These are phyloP conservation scores for Triticum turgidum DNA, from an alignment of 176 grass and related monocot genomes.

Conservation along the genomic window DNA sequence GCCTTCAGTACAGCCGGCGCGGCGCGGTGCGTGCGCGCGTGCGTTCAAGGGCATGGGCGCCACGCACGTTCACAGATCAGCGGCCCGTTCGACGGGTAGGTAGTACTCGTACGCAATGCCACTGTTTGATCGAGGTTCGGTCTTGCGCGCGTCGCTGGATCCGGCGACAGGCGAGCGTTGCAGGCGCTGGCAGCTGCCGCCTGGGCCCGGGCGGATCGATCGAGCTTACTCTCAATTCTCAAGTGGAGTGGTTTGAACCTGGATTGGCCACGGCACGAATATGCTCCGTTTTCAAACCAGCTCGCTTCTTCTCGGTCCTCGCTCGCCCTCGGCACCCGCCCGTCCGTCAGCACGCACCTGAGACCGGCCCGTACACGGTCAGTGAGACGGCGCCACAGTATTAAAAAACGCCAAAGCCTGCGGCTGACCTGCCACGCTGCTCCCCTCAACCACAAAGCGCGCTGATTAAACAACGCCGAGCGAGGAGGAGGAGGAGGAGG, in stretches of 20 bases:
- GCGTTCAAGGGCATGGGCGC: slow-evolving; percentile 16
- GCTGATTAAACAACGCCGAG: neutral
- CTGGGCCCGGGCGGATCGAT: neutral
- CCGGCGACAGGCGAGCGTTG: neutral
- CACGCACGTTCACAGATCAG: slow-evolving; percentile 15
- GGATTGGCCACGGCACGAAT: neutral
- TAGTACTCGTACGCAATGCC: neutral
- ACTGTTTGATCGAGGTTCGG: neutral
- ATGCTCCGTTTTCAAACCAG: neutral
- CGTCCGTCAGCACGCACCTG: neutral
- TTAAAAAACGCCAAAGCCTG: slow-evolving; percentile 31
- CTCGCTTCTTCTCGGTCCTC: neutral
- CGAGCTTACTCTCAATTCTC: neutral
- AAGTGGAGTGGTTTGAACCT: neutral
- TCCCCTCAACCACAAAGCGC: slow-evolving; percentile 31
- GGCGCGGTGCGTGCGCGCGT: neutral
- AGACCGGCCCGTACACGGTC: slow-evolving; percentile 11
- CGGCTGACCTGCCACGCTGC: slow-evolving; percentile 20
- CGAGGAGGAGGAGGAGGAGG: too few relatives aligned
- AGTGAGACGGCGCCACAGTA: neutral
- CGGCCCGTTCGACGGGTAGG: neutral
- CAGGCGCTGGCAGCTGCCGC: neutral
- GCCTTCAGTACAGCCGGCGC: neutral
- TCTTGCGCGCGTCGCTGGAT: neutral
- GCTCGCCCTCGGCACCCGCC: neutral